Evolutionary conservation across 768 basidiomycete species (phyloP).

Genomic region (Termitomyces sp.): DNA sequence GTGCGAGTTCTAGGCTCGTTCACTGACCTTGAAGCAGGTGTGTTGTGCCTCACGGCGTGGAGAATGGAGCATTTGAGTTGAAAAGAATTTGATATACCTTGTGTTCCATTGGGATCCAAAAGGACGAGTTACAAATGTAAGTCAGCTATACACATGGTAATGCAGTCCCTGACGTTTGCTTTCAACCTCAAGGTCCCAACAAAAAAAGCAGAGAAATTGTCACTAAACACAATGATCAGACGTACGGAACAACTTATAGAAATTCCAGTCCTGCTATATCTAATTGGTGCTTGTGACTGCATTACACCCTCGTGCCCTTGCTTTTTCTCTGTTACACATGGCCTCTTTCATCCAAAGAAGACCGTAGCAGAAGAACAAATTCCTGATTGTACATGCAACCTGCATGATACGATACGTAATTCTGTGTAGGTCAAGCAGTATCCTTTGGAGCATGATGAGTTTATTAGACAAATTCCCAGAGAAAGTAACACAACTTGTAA

Average conservation of each 20-base stretch:
- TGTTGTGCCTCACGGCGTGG: constrained; percentile 2
- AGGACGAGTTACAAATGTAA: constrained; percentile 23
- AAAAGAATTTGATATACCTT: constrained; percentile 14
- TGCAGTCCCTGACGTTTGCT: not conserved
- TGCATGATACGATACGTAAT: not conserved
- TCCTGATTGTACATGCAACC: not conserved
- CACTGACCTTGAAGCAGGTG: constrained; percentile 26
- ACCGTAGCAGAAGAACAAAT: not conserved
- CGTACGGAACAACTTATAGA: too few relatives aligned
- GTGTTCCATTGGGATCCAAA: constrained; percentile 24
- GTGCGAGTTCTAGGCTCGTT: constrained; percentile 24
- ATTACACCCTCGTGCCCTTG: not conserved
- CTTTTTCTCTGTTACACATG: too few relatives aligned
- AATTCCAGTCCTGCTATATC: not conserved
- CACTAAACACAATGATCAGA: constrained; percentile 16
- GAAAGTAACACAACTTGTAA: too few relatives aligned
- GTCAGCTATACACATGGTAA: not conserved
- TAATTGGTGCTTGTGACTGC: not conserved
- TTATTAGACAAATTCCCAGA: too few relatives aligned
- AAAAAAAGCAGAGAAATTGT: constrained; percentile 6
- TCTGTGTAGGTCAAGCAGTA: too few relatives aligned
- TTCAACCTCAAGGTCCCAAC: constrained; percentile 11
- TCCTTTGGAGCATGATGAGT: too few relatives aligned
- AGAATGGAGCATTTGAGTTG: not conserved
- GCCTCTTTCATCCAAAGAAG: too few relatives aligned